Evolutionary conservation across 768 basidiomycete genomes (phyloP).

Genomic region (Rhizopogon salebrosus): DNA sequence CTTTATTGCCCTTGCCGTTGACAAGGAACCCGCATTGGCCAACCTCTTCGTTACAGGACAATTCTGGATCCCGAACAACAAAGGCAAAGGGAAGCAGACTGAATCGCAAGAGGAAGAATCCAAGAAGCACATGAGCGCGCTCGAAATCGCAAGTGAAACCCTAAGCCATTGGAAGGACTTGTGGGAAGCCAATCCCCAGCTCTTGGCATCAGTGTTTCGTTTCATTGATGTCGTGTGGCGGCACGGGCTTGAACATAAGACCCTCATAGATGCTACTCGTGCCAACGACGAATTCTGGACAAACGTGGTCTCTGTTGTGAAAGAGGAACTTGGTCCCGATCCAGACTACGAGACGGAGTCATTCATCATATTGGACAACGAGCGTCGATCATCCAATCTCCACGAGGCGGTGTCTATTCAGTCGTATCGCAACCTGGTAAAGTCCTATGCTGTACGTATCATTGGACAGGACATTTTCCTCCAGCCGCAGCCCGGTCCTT

Average conservation of each 20-base stretch:
- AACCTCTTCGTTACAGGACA: slow-evolving; percentile 74
- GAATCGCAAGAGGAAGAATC: slow-evolving; percentile 15
- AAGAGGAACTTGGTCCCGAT: slow-evolving; percentile 66
- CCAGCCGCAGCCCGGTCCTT: slow-evolving; percentile 37
- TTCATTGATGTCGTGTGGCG: slow-evolving; percentile 81
- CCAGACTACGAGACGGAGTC: slow-evolving; percentile 60
- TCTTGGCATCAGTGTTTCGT: slow-evolving; percentile 67
- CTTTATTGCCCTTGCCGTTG: slow-evolving; percentile 75
- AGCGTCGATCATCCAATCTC: slow-evolving; percentile 44
- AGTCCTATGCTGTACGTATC: slow-evolving; percentile 72
- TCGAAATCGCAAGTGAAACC: slow-evolving; percentile 63
- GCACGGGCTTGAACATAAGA: slow-evolving; percentile 69
- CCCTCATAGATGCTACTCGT: slow-evolving; percentile 50
- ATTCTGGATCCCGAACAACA: slow-evolving; percentile 44
- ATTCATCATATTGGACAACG: slow-evolving; percentile 33
- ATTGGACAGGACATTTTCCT: slow-evolving; percentile 71
- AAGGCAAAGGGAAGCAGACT: slow-evolving; percentile 35
- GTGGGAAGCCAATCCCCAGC: slow-evolving; percentile 73
- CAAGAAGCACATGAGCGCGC: slow-evolving; percentile 47
- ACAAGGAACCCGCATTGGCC: slow-evolving; percentile 83
- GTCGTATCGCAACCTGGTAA: slow-evolving; percentile 64
- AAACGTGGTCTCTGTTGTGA: slow-evolving; percentile 56
- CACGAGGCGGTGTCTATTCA: slow-evolving; percentile 60
- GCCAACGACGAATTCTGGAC: slow-evolving; percentile 64
- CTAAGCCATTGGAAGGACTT: slow-evolving; percentile 66